A percentile compares a stretch with the other conserved stretches of the same genome.
Conservation (phyloP, 192 early-diverging fungal species). For the Gorgonomyces haynaldii region DNA sequence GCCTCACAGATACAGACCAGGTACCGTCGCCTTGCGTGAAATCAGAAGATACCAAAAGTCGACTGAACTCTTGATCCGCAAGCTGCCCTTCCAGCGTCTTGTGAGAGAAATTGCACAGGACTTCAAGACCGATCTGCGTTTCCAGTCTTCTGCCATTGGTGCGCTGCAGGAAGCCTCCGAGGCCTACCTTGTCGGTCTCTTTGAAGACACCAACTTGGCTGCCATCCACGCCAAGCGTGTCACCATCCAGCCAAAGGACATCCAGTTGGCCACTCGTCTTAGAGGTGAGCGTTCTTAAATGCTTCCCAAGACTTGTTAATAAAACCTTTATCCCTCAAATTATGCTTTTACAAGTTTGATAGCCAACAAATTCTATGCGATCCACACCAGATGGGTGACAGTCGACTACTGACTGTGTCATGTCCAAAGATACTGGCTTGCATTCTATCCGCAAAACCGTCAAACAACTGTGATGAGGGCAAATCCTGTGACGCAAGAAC, state of each 20-base stretch:
- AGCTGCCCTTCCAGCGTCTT: slow-evolving; percentile 76
- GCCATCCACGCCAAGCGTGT: slow-evolving; percentile 99
- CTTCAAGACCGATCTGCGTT: slow-evolving; percentile 98
- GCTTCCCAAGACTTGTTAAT: no score
- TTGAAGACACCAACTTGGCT: slow-evolving; percentile 97
- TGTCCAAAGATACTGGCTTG: no score
- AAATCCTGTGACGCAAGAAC: no score
- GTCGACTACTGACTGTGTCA: no score
- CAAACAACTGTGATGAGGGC: no score
- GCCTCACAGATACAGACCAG: slow-evolving; percentile 53
- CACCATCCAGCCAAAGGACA: slow-evolving; percentile 99
- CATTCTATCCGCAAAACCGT: no score
- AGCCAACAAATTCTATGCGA: no score
- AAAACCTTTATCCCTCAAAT: no score
- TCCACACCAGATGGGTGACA: no score
- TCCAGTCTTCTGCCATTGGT: slow-evolving; percentile 98
- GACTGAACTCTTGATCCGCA: slow-evolving; percentile 68
- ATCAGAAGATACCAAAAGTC: slow-evolving; percentile 77
- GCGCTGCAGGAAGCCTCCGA: slow-evolving; percentile 98
- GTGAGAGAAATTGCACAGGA: slow-evolving; percentile 99
- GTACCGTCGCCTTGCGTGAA: slow-evolving; percentile 71
- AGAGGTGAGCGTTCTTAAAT: slow-evolving; percentile 32
- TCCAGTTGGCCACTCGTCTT: slow-evolving; percentile 94
- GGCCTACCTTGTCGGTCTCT: slow-evolving; percentile 68
- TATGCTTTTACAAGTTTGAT: no score